A percentile compares a stretch with the other conserved stretches of the same genome.
These are phyloP conservation scores for Poa annua DNA, from an alignment of 176 grass and related monocot species.

Conservation along the genomic window DNA sequence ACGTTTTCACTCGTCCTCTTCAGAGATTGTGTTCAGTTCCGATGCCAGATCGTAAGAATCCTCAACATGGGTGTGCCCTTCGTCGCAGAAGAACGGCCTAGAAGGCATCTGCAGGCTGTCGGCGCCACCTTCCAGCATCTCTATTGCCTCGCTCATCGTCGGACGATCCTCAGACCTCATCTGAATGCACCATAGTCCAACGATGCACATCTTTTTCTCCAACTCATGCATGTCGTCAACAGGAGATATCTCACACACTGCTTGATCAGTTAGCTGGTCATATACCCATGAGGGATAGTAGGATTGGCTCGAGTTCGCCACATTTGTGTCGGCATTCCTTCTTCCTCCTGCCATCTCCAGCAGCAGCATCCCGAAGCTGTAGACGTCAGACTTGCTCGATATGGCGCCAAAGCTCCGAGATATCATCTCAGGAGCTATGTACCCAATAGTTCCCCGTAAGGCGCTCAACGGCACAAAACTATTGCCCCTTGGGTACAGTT, in stretches of 20 bases:
- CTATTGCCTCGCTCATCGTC: constrained; percentile 38
- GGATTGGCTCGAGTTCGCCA: neutral
- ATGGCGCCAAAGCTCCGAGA: neutral
- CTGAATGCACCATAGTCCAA: constrained; percentile 58
- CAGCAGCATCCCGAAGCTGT: neutral
- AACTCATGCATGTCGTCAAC: constrained; percentile 30
- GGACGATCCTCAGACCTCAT: constrained; percentile 37
- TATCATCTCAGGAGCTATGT: neutral
- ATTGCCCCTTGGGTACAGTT: neutral
- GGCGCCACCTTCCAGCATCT: too few relatives aligned
- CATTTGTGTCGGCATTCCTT: neutral
- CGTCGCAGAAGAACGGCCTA: too few relatives aligned
- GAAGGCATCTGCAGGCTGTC: too few relatives aligned
- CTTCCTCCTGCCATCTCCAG: neutral
- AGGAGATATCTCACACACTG: neutral
- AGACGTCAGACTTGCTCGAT: neutral
- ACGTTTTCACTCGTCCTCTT: too few relatives aligned
- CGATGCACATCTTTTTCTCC: constrained; percentile 45
- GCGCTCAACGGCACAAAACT: neutral
- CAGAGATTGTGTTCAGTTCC: too few relatives aligned
- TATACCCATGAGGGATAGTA: neutral
- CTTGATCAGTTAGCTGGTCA: neutral
- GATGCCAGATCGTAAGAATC: too few relatives aligned
- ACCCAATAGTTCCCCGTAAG: neutral
- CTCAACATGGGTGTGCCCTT: too few relatives aligned